phyloP scores from a whole-genome alignment of 768 basidiomycete species.

The Hygrophorus russula region DNA sequence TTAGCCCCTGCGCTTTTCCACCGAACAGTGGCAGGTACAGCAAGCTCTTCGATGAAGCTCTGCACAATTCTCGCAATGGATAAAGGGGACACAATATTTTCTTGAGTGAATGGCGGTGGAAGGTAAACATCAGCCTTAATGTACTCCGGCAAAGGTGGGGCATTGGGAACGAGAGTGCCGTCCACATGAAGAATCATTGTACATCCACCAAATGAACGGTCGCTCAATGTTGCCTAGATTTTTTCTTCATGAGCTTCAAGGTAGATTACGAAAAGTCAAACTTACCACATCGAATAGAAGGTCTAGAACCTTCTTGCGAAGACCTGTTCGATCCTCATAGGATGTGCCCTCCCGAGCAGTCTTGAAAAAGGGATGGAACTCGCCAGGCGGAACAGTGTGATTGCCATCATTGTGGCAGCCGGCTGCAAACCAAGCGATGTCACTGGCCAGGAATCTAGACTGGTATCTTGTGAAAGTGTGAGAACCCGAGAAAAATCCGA shows the following conservation, averaged over 20 bases:
- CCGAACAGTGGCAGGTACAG: neutral
- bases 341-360: neutral
- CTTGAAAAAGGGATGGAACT: neutral
- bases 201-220: neutral
- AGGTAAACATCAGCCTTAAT: neutral
- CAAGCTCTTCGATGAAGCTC: neutral
- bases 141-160: neutral
- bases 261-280: neutral
- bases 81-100: neutral
- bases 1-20: neutral
- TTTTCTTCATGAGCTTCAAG: neutral
- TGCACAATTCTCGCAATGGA: neutral
- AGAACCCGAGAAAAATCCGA: neutral
- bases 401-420: neutral
- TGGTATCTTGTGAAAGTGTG: neutral
- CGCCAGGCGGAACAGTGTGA: neutral
- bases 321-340: neutral
- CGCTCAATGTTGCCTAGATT: neutral
- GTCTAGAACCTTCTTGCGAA: neutral
- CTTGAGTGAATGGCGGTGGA: neutral
- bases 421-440: conserved; percentile 4
- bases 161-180: neutral
- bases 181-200: conserved; percentile 2
- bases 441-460: neutral
- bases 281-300: conserved; percentile 1